Base-by-base conservation (phyloP, 2,329 filamentous ascomycete species). In the Fusarium ambrosium region DNA sequence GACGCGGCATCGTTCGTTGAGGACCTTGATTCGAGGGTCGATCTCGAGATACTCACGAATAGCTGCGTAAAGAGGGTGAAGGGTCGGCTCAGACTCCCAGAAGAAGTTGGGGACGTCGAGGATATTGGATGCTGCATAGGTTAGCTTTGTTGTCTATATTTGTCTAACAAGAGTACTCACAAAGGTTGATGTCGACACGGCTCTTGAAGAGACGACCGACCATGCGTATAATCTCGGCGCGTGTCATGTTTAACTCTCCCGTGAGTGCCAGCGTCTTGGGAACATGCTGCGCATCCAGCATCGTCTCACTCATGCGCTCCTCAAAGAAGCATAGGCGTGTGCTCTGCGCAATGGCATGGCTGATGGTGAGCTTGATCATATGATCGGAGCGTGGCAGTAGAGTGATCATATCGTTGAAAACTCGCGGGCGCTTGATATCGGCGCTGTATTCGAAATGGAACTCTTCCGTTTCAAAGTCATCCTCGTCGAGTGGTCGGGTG, bases 341-440 rank as follows among this genome's bases (percentile, higher is more conserved):
- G 82, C 95, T 98, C 84, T 99, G 97, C 1, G 95, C 95, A 77
- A 99, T 98, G 41, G 95, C 97, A 81, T 99, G 97, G 82, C 94
- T 97, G 86, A 99, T 99, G 37, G 96, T 95, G 18, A 99, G 88
- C 84, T 98, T 98, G 81, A 98, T 97, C 96, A 99, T 98, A 85
- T 99, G 97, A 84, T 99, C 97, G 32, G 89, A 90, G 43, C 94
- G 92, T 70, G 95, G 97, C 72, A 97, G 89, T 53, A 99, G 86
- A 1, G 97, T 99, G 79, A 99, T 98, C 97, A 99, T 99, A 83
- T 99, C 97, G 84, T 99, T 98, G 86, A 97, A 99, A 34, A 99
- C 94, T 66, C 97, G 91, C 6, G 97, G 97, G 60, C 95, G 91
- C 72, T 95, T 93, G 37, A 97, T 95, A 68, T 94, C 89, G 1